Evolutionary conservation across 2,329 filamentous ascomycete species (phyloP), one percentile per base, ranked within the genome.

Genomic region (Exophiala aquamarina): DNA sequence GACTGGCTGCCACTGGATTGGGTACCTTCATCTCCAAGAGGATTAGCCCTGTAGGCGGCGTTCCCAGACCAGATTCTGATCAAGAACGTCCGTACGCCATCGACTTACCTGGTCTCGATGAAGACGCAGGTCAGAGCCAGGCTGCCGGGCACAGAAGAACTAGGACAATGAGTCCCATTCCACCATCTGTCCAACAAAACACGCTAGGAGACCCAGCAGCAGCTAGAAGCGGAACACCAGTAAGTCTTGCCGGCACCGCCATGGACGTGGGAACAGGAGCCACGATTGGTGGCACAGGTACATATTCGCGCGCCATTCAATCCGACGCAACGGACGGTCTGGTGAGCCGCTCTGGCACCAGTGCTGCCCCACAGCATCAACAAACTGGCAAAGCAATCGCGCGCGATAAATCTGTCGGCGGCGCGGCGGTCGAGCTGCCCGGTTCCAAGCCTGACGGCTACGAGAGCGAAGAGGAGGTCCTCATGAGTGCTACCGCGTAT

Each of bases 401-500:
- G 39, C 54, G 17, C 49, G 62, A 32, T 65, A 67, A 5, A 58
- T 67, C 26, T 61, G 23, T 26, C 23, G 23, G 23, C 23, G 70
- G 34, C 6, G 47, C 46, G 10, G 26, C 41, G 21, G 41, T 59
- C 21, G 58, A 60, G 38, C 34, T 60, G 15, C 54, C 55, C 6
- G 58, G 48, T 56, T 71, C 5, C 61, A 68, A 4, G 52, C 64
- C 37, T 54, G 61, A 5, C 55, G 59, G 32, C 62, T 58, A 71
- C 41, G 63, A 70, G 47, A 66, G 64, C 10, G 70, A 68, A 20
- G 72, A 75, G 38, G 70, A 74, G 44, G 67, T 73, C 23, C 50
- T 69, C 18, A 75, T 75, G 71, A 71, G 69, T 4, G 68, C 70
- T n/a, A 74, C 72, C 1, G 63, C 70, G 14, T 75, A 74, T 56